phyloP scores from a whole-genome alignment of 768 basidiomycete genomes.

The Mycena haematopus region DNA sequence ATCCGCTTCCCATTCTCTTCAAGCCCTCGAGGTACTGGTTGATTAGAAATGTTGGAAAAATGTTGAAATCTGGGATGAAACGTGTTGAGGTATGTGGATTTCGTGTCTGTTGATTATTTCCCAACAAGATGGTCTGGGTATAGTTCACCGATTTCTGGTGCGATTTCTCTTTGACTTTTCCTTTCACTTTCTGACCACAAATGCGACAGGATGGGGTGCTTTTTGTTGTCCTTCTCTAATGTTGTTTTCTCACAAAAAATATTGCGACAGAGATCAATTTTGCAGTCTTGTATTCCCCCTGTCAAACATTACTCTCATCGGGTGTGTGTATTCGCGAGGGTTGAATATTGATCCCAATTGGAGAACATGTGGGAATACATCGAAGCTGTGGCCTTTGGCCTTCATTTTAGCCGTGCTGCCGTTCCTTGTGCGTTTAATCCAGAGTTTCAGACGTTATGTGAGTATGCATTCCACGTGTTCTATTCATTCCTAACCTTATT shows the following conservation, averaged over 20 bases:
- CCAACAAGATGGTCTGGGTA: conserved; percentile 2
- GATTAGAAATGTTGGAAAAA: conserved; percentile 63
- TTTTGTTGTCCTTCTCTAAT: too few relatives aligned
- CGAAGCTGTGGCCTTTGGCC: conserved; percentile 66
- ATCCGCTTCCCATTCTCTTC: conserved; percentile 76
- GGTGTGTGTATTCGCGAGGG: conserved; percentile 69
- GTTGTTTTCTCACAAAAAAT: background rate
- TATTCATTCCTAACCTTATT: background rate
- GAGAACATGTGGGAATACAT: conserved; percentile 51
- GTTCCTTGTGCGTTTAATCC: conserved; percentile 76
- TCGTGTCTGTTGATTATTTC: conserved; percentile 13
- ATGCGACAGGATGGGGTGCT: too few relatives aligned
- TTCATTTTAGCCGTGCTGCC: conserved; percentile 71
- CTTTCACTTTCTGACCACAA: background rate
- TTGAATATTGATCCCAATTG: conserved; percentile 48
- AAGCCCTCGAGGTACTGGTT: conserved; percentile 83
- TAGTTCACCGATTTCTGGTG: conserved; percentile 90
- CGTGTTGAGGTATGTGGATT: conserved; percentile 70
- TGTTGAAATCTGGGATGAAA: conserved; percentile 71
- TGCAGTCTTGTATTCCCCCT: conserved; percentile 81
- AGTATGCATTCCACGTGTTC: background rate
- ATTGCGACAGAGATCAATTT: conserved; percentile 68
- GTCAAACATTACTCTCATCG: conserved; percentile 74
- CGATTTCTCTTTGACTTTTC: conserved; percentile 26
- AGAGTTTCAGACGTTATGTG: conserved; percentile 85